Evolutionary conservation across 169 alveolate genomes (phyloP).

Genomic region (Cryptosporidium xiaoi): DNA sequence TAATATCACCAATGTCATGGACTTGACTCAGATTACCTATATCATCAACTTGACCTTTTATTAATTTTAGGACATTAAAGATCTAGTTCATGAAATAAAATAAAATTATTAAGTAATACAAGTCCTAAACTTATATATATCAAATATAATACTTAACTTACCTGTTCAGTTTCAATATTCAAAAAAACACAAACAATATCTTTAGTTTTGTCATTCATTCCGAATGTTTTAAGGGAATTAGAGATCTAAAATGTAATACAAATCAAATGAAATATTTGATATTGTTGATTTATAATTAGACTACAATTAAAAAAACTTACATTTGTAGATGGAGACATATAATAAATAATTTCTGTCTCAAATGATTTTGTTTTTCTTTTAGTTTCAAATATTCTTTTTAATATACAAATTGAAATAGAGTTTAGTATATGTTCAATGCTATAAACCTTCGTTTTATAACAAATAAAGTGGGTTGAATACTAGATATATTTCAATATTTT

Average conservation of each 20-base stretch:
- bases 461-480: neutral
- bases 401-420: slow-evolving; percentile 30
- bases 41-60: slow-evolving; percentile 19
- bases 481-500: too few species aligned
- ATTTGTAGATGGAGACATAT: slow-evolving; percentile 73
- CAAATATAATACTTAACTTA: neutral
- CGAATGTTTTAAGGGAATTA: slow-evolving; percentile 35
- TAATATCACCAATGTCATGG: slow-evolving; percentile 28
- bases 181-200: slow-evolving; percentile 19
- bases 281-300: neutral
- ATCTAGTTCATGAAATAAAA: slow-evolving; percentile 3
- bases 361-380: slow-evolving; percentile 45
- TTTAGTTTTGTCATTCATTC: slow-evolving; percentile 34
- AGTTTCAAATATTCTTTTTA: slow-evolving; percentile 7
- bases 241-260: slow-evolving; percentile 16
- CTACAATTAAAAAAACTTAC: slow-evolving; percentile 6
- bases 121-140: too few species aligned
- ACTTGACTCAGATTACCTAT: slow-evolving; percentile 19
- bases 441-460: slow-evolving; percentile 19
- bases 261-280: neutral
- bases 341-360: slow-evolving; percentile 58
- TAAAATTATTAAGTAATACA: too few species aligned
- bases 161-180: slow-evolving; percentile 18
- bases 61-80: neutral
- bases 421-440: slow-evolving; percentile 44